Conservation (phyloP, 208 protist species). For the Acanthamoeba royreba region DNA sequence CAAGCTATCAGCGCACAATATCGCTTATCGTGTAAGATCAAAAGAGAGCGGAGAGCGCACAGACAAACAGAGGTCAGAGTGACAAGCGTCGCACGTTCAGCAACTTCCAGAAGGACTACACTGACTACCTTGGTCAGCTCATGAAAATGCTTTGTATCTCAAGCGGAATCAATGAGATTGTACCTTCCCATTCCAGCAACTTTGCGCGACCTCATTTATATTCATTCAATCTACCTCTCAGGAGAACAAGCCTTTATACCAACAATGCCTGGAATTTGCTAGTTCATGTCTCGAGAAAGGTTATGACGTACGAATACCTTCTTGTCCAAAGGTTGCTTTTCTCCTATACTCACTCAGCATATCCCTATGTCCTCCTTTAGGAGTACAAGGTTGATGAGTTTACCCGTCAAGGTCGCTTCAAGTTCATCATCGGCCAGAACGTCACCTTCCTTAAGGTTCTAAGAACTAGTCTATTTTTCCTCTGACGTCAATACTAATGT, state of each 20-base stretch:
- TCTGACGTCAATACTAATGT: neutral
- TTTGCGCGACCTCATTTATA: no score
- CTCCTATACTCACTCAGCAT: neutral
- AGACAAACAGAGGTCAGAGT: neutral
- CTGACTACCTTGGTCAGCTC: neutral
- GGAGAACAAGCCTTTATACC: neutral
- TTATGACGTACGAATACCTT: neutral
- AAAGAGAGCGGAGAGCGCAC: neutral
- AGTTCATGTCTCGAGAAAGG: neutral
- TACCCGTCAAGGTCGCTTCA: neutral
- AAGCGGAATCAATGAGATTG: no score
- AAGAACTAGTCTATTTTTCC: no score
- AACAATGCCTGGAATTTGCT: neutral
- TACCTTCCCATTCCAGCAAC: neutral
- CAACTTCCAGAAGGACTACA: neutral
- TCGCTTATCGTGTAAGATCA: neutral
- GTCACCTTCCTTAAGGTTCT: slow-evolving; percentile 12
- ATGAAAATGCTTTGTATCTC: neutral
- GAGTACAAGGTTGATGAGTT: neutral
- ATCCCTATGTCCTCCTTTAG: no score
- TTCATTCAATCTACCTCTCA: neutral
- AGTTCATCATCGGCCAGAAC: slow-evolving; percentile 4
- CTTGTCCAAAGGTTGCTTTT: neutral
- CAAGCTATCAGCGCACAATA: neutral
- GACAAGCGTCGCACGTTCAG: neutral